Base-by-base conservation (phyloP, 2,329 filamentous ascomycete genomes). In the Fusarium napiforme region DNA sequence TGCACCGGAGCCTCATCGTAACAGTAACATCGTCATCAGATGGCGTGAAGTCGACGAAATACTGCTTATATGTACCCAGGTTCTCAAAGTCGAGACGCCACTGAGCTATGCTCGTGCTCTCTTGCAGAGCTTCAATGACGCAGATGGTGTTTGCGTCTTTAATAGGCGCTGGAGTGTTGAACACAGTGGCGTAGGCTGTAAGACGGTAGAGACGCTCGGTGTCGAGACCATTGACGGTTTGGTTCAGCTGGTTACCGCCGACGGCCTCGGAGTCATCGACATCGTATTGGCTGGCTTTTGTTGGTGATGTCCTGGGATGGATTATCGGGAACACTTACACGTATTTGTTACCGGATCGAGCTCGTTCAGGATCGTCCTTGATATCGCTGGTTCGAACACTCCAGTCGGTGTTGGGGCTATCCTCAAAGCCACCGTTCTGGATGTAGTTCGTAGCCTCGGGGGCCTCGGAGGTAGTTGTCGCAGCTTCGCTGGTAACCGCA, bases 191-290 rank as follows among this genome's bases (percentile, higher is more conserved):
- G 5, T 19, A 47, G n/a, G 60, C 37, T 1, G 26, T 19, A 3
- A 68, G 40, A 5, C 47, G 55, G 36, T 47, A 68, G 18, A 43
- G 53, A 0, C 16, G 45, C 2, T 10, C 4, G 2, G 9, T n/a
- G 0, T 37, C 7, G 11, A 67, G 28, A 5, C 6, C 62, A 7
- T 32, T 47, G 26, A 67, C 16, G 10, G 55, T 67, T 18, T 67
- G 63, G 26, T 67, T 67, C 12, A 67, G 9, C 2, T 37, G 15
- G 1, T 67, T 61, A 3, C 52, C 64, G 3, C 64, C 62, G 16
- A 39, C 2, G 6, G 61, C 61, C 5, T 16, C 18, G 9, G 10
- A 26, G 7, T 60, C 14, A 26, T 19, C 19, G 0, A 46, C 28
- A 7, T 39, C 18, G 21, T 60, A 67, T 16, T 36, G 12, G 1